phyloP scores from a whole-genome alignment of 192 early-diverging fungal species.

The Gigaspora rosea region DNA sequence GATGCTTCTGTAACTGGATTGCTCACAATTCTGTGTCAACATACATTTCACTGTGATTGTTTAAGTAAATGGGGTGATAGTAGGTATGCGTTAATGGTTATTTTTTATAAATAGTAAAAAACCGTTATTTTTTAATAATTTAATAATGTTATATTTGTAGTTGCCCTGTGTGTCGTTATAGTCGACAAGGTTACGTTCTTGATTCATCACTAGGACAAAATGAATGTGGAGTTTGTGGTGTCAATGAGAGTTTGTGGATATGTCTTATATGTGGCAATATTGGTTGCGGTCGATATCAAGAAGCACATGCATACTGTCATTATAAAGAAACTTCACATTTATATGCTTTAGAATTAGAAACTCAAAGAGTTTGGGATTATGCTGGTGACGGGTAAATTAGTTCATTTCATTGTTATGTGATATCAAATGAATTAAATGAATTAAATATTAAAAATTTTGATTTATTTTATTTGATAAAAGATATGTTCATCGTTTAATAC shows the following conservation, averaged over 20 bases:
- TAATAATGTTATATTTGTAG: conserved; percentile 35
- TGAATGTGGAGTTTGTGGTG: conserved; percentile 77
- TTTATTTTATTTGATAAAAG: conserved; percentile 9
- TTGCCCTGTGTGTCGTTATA: conserved; percentile 93
- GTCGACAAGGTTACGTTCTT: conserved; percentile 46
- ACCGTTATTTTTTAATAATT: background rate
- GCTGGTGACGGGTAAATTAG: conserved; percentile 77
- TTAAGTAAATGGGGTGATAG: conserved; percentile 90
- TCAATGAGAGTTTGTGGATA: conserved; percentile 87
- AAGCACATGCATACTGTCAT: conserved; percentile 87
- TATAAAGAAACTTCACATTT: conserved; percentile 82
- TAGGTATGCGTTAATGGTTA: conserved; percentile 32
- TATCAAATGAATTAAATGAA: background rate
- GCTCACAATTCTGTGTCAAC: conserved; percentile 90
- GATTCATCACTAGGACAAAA: conserved; percentile 35
- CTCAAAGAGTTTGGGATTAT: conserved; percentile 99
- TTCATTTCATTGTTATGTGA: background rate
- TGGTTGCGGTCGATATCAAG: conserved; percentile 93
- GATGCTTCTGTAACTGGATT: conserved; percentile 87
- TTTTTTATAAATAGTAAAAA: background rate
- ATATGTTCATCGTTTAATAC: conserved; percentile 93
- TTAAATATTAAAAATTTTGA: background rate
- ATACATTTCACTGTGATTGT: conserved; percentile 94
- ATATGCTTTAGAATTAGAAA: conserved; percentile 91
- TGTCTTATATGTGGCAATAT: conserved; percentile 96